phyloP scores from a whole-genome alignment of 371 early-diverging fungal species.

The Fennellomyces sp. region DNA sequence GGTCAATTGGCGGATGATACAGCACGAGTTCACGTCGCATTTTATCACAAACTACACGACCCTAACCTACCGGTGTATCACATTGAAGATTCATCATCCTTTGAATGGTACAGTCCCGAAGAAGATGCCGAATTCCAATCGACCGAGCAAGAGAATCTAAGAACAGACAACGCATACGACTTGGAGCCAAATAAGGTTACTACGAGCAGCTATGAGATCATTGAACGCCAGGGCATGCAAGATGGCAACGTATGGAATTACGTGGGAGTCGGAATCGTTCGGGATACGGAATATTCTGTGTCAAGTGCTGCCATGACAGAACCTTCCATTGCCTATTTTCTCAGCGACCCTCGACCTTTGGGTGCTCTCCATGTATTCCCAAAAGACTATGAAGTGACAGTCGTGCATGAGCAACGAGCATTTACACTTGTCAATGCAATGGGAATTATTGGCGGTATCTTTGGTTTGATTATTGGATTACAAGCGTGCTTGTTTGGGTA shows the following conservation, averaged over 20 bases:
- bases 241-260: constrained; percentile 25
- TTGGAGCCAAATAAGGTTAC: constrained; percentile 13
- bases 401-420: constrained; percentile 29
- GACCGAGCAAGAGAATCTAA: constrained; percentile 28
- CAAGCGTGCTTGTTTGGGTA: constrained; percentile 33
- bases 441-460: constrained; percentile 40
- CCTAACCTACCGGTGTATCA: constrained; percentile 31
- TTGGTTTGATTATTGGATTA: constrained; percentile 28
- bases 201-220: constrained; percentile 22
- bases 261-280: constrained; percentile 19
- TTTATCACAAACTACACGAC: constrained; percentile 29
- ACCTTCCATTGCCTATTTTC: not conserved
- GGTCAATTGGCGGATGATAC: constrained; percentile 14
- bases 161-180: constrained; percentile 31
- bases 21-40: constrained; percentile 18
- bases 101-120: constrained; percentile 28
- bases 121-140: constrained; percentile 32
- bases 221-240: constrained; percentile 18
- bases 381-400: constrained; percentile 5
- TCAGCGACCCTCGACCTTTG: constrained; percentile 11
- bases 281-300: not conserved
- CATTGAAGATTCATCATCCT: constrained; percentile 13
- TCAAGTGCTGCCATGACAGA: constrained; percentile 18
- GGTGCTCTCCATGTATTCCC: constrained; percentile 29
- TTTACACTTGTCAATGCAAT: constrained; percentile 36